phyloP scores from a whole-genome alignment of 805 yeast genomes.

The Kodamaea jinghongensis region DNA sequence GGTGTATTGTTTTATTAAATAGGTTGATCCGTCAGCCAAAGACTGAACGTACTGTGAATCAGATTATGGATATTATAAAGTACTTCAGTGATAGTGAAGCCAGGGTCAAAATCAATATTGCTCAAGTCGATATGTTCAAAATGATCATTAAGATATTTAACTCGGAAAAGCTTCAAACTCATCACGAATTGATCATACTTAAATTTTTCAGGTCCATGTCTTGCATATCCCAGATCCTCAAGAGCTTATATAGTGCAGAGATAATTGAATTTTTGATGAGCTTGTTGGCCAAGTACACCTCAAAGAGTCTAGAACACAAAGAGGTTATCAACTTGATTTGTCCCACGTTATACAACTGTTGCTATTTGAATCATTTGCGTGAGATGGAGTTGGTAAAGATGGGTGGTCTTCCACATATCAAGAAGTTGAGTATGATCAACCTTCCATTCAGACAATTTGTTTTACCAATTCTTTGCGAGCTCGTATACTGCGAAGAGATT shows the following conservation, averaged over 20 bases:
- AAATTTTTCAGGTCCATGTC: conserved; percentile 46
- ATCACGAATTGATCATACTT: conserved; percentile 38
- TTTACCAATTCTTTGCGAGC: conserved; percentile 51
- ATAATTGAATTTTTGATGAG: conserved; percentile 44
- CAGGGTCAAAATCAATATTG: conserved; percentile 38
- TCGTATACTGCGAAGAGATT: conserved; percentile 45
- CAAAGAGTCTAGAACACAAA: conserved; percentile 28
- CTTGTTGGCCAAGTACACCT: conserved; percentile 25
- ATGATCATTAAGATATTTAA: conserved; percentile 39
- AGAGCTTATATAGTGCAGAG: conserved; percentile 35
- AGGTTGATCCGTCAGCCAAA: conserved; percentile 18
- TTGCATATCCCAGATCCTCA: conserved; percentile 32
- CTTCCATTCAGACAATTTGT: conserved; percentile 50
- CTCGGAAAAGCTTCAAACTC: conserved; percentile 18
- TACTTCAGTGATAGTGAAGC: conserved; percentile 47
- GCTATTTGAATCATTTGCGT: conserved; percentile 44
- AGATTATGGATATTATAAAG: conserved; percentile 36
- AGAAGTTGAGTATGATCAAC: conserved; percentile 37
- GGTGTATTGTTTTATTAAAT: conserved; percentile 41
- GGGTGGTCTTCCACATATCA: conserved; percentile 48
- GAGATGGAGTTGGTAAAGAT: conserved; percentile 46
- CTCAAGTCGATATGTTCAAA: conserved; percentile 40
- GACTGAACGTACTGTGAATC: conserved; percentile 19
- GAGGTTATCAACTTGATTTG: conserved; percentile 44
- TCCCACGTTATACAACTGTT: conserved; percentile 51